These are phyloP conservation scores for Boletus bicolor DNA, from an alignment of 768 basidiomycete species.

Conservation along the genomic window DNA sequence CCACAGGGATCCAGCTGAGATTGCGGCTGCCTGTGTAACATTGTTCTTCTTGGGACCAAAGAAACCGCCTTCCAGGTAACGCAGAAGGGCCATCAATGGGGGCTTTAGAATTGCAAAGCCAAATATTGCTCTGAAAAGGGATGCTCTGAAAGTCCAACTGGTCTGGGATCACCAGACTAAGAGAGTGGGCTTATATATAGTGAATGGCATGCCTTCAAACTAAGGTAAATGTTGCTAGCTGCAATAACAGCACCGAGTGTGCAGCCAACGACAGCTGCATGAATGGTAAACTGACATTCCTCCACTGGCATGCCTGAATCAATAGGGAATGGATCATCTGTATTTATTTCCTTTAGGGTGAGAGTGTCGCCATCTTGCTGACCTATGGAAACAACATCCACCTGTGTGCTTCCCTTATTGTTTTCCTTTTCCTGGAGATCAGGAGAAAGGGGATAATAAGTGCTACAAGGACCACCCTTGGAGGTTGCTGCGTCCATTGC, in stretches of 20 bases:
- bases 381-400: too few species aligned
- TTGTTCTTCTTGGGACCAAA: conserved; percentile 3
- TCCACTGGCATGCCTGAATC: not conserved
- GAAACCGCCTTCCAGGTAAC: not conserved
- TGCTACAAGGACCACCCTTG: too few species aligned
- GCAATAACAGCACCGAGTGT: not conserved
- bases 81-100: not conserved
- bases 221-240: not conserved
- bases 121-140: not conserved
- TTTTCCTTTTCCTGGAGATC: too few species aligned
- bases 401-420: too few species aligned
- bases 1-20: not conserved
- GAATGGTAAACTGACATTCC: not conserved
- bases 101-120: conserved; percentile 1
- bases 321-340: conserved; percentile 1
- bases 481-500: too few species aligned
- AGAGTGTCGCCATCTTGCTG: too few species aligned
- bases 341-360: too few species aligned
- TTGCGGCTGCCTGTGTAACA: not conserved
- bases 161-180: not conserved
- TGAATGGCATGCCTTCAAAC: not conserved
- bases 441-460: too few species aligned
- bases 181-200: too few species aligned
- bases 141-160: not conserved
- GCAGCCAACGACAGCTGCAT: not conserved